These are phyloP conservation scores for Daldinia bambusicola DNA, from an alignment of 495 filamentous ascomycete genomes.

Conservation along the genomic window DNA sequence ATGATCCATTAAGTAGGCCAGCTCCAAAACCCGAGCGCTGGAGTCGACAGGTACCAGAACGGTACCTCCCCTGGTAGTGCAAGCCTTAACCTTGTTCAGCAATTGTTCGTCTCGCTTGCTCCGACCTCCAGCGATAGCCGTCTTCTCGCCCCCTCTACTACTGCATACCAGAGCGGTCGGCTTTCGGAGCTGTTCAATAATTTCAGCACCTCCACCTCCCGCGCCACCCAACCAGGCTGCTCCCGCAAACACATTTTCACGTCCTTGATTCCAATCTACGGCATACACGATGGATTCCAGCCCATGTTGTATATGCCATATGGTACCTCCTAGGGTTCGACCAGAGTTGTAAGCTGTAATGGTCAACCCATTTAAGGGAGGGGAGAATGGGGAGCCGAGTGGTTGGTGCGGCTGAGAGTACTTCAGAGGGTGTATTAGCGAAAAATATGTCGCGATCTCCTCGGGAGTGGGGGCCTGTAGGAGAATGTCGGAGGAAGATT, in stretches of 20 bases:
- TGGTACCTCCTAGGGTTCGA: conserved; percentile 93
- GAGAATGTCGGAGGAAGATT: conserved; percentile 68
- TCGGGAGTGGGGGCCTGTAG: conserved; percentile 82
- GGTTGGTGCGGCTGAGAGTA: conserved; percentile 97
- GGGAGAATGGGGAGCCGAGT: conserved; percentile 83
- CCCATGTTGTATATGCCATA: conserved; percentile 98
- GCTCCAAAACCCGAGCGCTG: conserved; percentile 90
- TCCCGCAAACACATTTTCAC: conserved; percentile 91
- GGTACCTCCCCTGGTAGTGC: conserved; percentile 83
- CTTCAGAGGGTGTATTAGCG: conserved; percentile 90
- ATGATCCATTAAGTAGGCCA: conserved; percentile 91
- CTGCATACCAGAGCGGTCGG: conserved; percentile 94
- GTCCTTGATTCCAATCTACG: conserved; percentile 95
- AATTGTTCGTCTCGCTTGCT: conserved; percentile 87
- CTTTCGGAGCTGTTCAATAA: conserved; percentile 91
- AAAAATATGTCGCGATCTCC: conserved; percentile 92
- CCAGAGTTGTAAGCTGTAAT: conserved; percentile 97
- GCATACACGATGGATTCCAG: conserved; percentile 98
- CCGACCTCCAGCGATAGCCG: conserved; percentile 73
- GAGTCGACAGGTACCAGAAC: conserved; percentile 96
- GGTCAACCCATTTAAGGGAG: conserved; percentile 88
- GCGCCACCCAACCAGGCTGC: conserved; percentile 91
- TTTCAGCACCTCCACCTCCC: conserved; percentile 81
- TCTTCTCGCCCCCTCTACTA: conserved; percentile 79
- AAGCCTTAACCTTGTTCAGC: conserved; percentile 80